A percentile compares a stretch with the other conserved stretches of the same genome.
phyloP scores from a whole-genome alignment of 2,329 filamentous ascomycete genomes.

The Aaosphaeria pasadenensis region DNA sequence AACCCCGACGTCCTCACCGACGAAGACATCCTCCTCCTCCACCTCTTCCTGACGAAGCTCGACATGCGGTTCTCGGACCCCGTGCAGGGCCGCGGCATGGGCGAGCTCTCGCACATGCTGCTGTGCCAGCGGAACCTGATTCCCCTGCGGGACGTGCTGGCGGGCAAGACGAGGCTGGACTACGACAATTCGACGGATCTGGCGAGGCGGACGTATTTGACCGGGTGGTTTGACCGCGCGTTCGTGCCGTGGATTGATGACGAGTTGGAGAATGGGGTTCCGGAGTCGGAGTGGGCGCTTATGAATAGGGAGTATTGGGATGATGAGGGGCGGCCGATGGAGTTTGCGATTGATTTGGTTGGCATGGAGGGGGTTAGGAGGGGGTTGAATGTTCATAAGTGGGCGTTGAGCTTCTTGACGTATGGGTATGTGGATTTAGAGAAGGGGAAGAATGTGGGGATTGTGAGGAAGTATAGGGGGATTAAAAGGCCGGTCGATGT shows the following conservation, averaged over 20 bases:
- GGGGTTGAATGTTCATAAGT: slow-evolving; percentile 50
- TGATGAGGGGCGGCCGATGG: slow-evolving; percentile 58
- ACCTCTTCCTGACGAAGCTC: slow-evolving; percentile 69
- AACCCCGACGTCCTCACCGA: slow-evolving; percentile 56
- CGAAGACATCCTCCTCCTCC: slow-evolving; percentile 58
- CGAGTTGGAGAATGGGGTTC: slow-evolving; percentile 17
- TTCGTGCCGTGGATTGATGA: slow-evolving; percentile 19
- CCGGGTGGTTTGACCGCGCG: slow-evolving; percentile 16
- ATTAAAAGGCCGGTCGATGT: not conserved
- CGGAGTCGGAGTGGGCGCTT: slow-evolving; percentile 33
- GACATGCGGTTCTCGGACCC: slow-evolving; percentile 68
- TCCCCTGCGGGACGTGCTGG: slow-evolving; percentile 59
- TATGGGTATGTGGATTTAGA: not conserved
- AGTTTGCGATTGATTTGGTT: slow-evolving; percentile 24
- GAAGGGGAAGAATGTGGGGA: not conserved
- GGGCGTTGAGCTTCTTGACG: not conserved
- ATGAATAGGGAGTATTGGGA: slow-evolving; percentile 42
- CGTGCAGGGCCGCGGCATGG: slow-evolving; percentile 50
- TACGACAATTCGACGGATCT: slow-evolving; percentile 16
- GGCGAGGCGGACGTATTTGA: slow-evolving; percentile 16
- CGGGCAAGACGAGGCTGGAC: slow-evolving; percentile 51
- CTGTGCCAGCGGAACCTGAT: slow-evolving; percentile 58
- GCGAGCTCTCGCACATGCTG: slow-evolving; percentile 16
- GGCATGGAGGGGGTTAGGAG: slow-evolving; percentile 55
- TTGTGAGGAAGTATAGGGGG: not conserved